A percentile compares a stretch with the other conserved stretches of the same genome.
phyloP scores from a whole-genome alignment of 345 rosid species.

The Eucalyptus sideroxylon region DNA sequence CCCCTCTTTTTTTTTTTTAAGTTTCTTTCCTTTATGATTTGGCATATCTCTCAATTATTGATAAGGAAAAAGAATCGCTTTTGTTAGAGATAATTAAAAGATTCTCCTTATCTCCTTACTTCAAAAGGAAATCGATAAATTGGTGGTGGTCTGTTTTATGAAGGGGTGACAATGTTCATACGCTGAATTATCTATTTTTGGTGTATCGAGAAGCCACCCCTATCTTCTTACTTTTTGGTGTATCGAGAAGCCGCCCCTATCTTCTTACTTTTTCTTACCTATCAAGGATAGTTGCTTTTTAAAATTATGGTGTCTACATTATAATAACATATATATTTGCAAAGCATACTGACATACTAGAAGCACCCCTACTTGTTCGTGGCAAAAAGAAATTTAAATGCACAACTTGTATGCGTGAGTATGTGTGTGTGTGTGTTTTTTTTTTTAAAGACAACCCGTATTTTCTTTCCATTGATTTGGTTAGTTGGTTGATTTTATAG shows the following conservation, averaged over 20 bases:
- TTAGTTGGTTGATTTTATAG: not conserved
- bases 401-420: not conserved
- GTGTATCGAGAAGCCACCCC: not conserved
- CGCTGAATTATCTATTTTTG: not conserved
- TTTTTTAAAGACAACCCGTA: not conserved
- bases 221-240: not conserved
- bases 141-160: not conserved
- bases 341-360: not conserved
- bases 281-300: not conserved
- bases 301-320: not conserved
- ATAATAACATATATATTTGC: not conserved
- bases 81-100: not conserved
- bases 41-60: not conserved
- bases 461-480: not conserved
- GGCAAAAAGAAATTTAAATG: not conserved
- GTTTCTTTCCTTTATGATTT: not conserved
- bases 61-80: no score
- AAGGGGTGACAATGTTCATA: not conserved
- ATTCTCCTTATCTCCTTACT: not conserved
- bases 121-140: not conserved
- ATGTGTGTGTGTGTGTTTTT: no score
- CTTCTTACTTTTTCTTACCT: not conserved
- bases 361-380: not conserved
- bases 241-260: not conserved
- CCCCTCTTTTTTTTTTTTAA: no score